phyloP scores from a whole-genome alignment of 495 filamentous ascomycete species.

The Penicillium simplicissimum region DNA sequence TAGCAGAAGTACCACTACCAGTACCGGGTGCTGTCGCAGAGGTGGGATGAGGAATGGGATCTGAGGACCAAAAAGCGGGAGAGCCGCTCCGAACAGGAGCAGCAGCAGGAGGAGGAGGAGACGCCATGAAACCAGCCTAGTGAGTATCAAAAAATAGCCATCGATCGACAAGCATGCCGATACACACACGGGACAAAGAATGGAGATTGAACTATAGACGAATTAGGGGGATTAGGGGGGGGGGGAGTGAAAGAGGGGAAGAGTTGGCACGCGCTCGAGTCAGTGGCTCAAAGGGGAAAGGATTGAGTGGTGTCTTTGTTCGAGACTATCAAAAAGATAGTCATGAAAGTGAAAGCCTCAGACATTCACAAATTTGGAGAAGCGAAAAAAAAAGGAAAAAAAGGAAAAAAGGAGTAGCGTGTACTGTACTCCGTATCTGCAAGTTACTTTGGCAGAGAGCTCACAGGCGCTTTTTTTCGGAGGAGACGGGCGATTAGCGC shows the following conservation, averaged over 20 bases:
- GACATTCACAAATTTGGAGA: not conserved
- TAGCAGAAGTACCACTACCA: not conserved
- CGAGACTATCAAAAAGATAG: constrained; percentile 14
- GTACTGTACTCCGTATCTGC: no score
- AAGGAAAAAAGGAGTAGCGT: constrained; percentile 10
- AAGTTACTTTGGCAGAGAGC: not conserved
- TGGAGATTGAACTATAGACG: constrained; percentile 24
- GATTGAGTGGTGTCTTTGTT: constrained; percentile 15
- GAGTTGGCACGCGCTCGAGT: not conserved
- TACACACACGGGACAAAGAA: constrained; percentile 24
- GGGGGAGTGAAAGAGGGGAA: constrained; percentile 11
- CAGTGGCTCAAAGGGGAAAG: constrained; percentile 16
- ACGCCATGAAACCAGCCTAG: constrained; percentile 31
- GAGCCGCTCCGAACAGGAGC: constrained; percentile 18
- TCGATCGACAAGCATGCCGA: constrained; percentile 33
- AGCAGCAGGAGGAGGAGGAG: constrained; percentile 24
- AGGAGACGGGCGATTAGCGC: constrained; percentile 26
- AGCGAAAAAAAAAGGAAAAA: not conserved
- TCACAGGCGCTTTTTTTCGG: not conserved
- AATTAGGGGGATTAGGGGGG: constrained; percentile 21
- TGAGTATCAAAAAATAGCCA: constrained; percentile 32
- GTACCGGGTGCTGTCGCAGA: constrained; percentile 1
- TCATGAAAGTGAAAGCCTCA: not conserved
- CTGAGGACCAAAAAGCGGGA: constrained; percentile 21
- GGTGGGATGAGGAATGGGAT: constrained; percentile 1